These are phyloP conservation scores for Hypoxylon subgilvum DNA, from an alignment of 495 filamentous ascomycete genomes.

Conservation along the genomic window DNA sequence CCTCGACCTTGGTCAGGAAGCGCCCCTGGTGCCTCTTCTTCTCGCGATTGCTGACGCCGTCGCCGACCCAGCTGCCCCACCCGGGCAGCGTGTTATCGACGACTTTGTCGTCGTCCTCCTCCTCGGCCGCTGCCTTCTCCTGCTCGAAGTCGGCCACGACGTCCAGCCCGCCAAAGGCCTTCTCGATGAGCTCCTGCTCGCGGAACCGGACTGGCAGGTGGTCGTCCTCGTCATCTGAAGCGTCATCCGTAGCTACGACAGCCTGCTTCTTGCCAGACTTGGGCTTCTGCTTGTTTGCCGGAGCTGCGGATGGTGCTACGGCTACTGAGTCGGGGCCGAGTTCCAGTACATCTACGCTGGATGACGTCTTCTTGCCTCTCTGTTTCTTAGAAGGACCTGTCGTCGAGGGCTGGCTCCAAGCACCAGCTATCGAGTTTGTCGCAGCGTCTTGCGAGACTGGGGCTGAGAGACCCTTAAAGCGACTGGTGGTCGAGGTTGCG, in stretches of 20 bases:
- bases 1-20: constrained; percentile 71
- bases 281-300: constrained; percentile 26
- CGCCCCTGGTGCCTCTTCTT: constrained; percentile 63
- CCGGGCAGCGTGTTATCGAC: constrained; percentile 86
- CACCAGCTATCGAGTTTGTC: constrained; percentile 33
- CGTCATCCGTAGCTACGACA: constrained; percentile 40
- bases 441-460: constrained; percentile 14
- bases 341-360: constrained; percentile 36
- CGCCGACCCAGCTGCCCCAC: constrained; percentile 88
- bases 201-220: constrained; percentile 68
- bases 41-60: constrained; percentile 71
- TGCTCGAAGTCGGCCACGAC: constrained; percentile 80
- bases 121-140: constrained; percentile 75
- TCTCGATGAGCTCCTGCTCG: constrained; percentile 80
- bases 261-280: constrained; percentile 39
- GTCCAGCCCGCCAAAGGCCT: constrained; percentile 89
- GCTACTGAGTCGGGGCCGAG: constrained; percentile 37
- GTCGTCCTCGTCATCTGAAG: constrained; percentile 64
- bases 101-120: constrained; percentile 84
- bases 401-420: constrained; percentile 37
- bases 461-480: constrained; percentile 38
- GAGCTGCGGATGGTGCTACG: constrained; percentile 27
- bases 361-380: constrained; percentile 33
- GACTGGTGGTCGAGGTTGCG: constrained; percentile 2
- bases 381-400: constrained; percentile 34